These are phyloP conservation scores for Scalesia atractyloides DNA, from an alignment of 129 eudicot genomes.

Conservation along the genomic window DNA sequence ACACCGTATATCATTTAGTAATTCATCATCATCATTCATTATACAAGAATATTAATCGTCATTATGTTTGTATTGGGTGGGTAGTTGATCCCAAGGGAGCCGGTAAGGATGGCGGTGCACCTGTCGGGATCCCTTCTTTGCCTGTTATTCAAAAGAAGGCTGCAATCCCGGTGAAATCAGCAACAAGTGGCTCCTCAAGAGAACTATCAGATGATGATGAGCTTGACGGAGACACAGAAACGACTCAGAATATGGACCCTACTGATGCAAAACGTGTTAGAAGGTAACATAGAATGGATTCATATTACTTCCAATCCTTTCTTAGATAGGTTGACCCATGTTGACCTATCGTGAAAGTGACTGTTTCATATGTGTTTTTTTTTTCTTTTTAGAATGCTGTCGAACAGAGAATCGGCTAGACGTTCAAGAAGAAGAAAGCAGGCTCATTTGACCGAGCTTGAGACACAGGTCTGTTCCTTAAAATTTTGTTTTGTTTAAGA, in stretches of 20 bases:
- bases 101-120: conserved; percentile 59
- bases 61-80: conserved; percentile 16
- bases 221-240: conserved; percentile 80
- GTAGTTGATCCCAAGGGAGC: conserved; percentile 49
- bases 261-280: conserved; percentile 93
- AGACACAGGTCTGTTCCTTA: conserved; percentile 62
- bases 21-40: conserved; percentile 6
- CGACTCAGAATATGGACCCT: conserved; percentile 74
- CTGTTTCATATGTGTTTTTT: conserved; percentile 1
- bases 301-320: not conserved
- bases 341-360: not conserved
- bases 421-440: conserved; percentile 96
- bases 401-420: conserved; percentile 97
- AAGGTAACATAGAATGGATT: conserved; percentile 51
- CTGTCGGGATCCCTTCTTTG: conserved; percentile 68
- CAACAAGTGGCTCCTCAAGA: conserved; percentile 93
- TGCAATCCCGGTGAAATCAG: conserved; percentile 71
- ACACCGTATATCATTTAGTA: not conserved
- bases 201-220: conserved; percentile 94
- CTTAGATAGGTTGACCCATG: not conserved
- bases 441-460: conserved; percentile 97
- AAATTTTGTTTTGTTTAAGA: not conserved
- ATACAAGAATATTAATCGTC: conserved; percentile 12
- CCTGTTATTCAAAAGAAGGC: conserved; percentile 62
- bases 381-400: conserved; percentile 73